A percentile compares a stretch with the other conserved stretches of the same genome.
phyloP scores from a whole-genome alignment of 177 flowering plant species.

The Tripterygium wilfordii region DNA sequence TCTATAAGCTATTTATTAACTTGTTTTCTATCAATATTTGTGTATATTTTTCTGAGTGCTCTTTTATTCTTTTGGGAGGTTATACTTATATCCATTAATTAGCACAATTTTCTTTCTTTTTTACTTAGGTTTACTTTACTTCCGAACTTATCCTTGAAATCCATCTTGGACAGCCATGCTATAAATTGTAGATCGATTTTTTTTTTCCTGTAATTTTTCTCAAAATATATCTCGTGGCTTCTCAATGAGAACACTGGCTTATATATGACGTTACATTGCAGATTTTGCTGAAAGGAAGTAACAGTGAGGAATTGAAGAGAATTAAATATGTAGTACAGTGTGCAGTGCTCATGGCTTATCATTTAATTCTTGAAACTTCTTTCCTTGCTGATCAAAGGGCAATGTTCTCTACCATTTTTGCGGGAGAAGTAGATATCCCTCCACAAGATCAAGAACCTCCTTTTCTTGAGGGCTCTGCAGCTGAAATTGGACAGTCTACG shows the following conservation, averaged over 20 bases:
- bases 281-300: conserved; percentile 90
- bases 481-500: conserved; percentile 8
- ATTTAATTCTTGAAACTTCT: conserved; percentile 76
- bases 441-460: conserved; percentile 15
- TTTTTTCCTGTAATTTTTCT: neutral
- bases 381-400: conserved; percentile 77
- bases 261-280: conserved; percentile 23
- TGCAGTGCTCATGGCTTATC: conserved; percentile 78
- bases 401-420: conserved; percentile 56
- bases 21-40: no score
- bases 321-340: conserved; percentile 67
- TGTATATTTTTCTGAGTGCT: no score
- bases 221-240: neutral
- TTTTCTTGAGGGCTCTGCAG: conserved; percentile 14
- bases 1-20: no score
- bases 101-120: no score
- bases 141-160: neutral
- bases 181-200: neutral
- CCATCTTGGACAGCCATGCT: neutral
- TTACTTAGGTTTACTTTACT: no score
- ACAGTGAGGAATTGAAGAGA: conserved; percentile 75
- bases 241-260: no score
- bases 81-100: no score
- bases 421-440: conserved; percentile 15
- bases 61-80: no score